Conservation (phyloP, 495 filamentous ascomycete genomes). For the Talaromyces borbonicus region DNA sequence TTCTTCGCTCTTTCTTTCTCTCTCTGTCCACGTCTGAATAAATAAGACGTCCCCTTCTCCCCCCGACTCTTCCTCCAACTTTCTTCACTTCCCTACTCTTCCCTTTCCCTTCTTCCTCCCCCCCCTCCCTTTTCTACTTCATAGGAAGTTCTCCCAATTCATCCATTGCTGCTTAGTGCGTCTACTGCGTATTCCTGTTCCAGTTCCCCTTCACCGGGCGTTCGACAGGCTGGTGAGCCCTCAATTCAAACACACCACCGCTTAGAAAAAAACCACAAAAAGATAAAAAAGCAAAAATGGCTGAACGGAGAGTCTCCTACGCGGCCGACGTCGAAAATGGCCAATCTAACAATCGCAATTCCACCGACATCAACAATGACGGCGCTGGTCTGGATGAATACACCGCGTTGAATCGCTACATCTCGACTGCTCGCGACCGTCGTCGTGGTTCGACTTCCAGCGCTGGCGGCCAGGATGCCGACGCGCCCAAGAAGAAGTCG, state of each 20-base stretch:
- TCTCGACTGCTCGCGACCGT: conserved; percentile 54
- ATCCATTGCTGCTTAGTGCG: conserved; percentile 27
- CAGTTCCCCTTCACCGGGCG: conserved; percentile 36
- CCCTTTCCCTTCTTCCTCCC: conserved; percentile 16
- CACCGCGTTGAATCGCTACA: conserved; percentile 50
- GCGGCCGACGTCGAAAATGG: conserved; percentile 43
- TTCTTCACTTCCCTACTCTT: too few relatives aligned
- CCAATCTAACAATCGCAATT: conserved; percentile 27
- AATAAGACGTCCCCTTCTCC: conserved; percentile 13
- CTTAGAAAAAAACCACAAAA: too few relatives aligned
- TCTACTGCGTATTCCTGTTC: conserved; percentile 25
- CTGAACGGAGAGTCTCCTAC: conserved; percentile 46
- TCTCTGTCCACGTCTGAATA: neutral
- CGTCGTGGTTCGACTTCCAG: conserved; percentile 47
- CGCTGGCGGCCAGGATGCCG: conserved; percentile 31
- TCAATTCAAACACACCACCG: conserved; percentile 13
- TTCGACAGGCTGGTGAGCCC: conserved; percentile 34
- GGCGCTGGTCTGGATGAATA: conserved; percentile 37
- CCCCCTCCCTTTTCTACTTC: conserved; percentile 13
- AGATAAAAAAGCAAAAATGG: conserved; percentile 41
- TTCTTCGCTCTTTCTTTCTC: conserved; percentile 3
- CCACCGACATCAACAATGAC: conserved; percentile 21
- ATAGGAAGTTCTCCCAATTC: conserved; percentile 40
- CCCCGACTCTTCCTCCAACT: conserved; percentile 15
- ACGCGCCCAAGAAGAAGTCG: conserved; percentile 41